These are phyloP conservation scores for Aspergillus haitiensis DNA, from an alignment of 495 filamentous ascomycete species.

Conservation along the genomic window DNA sequence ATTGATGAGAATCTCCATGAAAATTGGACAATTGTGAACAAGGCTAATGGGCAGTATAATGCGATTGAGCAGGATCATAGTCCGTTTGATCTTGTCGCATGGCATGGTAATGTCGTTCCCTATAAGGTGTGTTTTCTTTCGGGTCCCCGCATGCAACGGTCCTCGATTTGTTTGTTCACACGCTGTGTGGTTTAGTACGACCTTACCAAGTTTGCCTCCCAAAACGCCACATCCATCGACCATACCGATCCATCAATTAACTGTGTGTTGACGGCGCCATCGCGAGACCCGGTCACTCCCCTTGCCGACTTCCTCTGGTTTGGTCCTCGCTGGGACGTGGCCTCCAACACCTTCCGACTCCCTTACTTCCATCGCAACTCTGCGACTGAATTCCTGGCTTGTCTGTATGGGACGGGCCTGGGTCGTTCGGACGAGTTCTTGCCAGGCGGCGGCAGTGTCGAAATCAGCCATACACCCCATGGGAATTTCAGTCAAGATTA, in stretches of 20 bases:
- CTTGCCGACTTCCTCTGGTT: conserved; percentile 47
- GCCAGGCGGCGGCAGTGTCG: conserved; percentile 44
- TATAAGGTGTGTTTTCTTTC: conserved; percentile 34
- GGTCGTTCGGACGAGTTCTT: conserved; percentile 44
- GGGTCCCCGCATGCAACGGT: background rate
- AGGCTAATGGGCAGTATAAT: conserved; percentile 37
- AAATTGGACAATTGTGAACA: conserved; percentile 39
- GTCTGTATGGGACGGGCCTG: conserved; percentile 41
- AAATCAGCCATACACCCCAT: conserved; percentile 44
- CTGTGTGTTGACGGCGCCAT: conserved; percentile 41
- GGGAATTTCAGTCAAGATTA: conserved; percentile 46
- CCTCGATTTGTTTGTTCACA: no score
- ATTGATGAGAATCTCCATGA: conserved; percentile 43
- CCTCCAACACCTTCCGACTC: conserved; percentile 44
- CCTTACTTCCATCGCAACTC: conserved; percentile 48
- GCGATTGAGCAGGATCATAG: conserved; percentile 44
- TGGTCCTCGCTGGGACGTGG: conserved; percentile 45
- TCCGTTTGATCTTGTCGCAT: conserved; percentile 43
- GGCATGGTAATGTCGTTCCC: conserved; percentile 47
- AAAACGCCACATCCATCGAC: conserved; percentile 44
- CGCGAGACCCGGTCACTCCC: conserved; percentile 38
- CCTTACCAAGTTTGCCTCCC: conserved; percentile 43
- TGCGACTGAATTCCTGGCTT: conserved; percentile 44
- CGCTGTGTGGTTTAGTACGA: conserved; percentile 33
- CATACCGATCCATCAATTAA: conserved; percentile 45